These are phyloP conservation scores for Shiraia sp. DNA, from an alignment of 2,329 filamentous ascomycete genomes.

Conservation along the genomic window DNA sequence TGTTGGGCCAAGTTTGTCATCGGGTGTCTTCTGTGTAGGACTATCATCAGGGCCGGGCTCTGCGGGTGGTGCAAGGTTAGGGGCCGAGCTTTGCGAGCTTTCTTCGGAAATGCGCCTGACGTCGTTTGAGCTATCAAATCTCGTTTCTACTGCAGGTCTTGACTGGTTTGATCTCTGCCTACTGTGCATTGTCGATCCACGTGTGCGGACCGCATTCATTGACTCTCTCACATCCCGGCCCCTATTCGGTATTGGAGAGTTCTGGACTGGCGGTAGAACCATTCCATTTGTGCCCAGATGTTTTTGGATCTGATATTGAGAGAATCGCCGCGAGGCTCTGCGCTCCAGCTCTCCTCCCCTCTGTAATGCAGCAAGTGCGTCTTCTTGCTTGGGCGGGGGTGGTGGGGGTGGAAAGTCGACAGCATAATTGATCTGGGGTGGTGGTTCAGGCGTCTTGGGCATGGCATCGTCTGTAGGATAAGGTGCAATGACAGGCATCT, in stretches of 20 bases:
- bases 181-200: constrained; percentile 59
- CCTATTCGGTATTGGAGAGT: constrained; percentile 80
- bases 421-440: constrained; percentile 48
- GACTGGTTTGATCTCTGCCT: constrained; percentile 56
- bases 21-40: constrained; percentile 59
- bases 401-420: constrained; percentile 71
- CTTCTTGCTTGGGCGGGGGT: constrained; percentile 81
- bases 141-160: constrained; percentile 58
- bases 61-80: constrained; percentile 40
- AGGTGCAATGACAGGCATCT: constrained; percentile 72
- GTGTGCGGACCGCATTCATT: constrained; percentile 69
- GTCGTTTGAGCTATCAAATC: constrained; percentile 59
- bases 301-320: constrained; percentile 95
- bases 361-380: constrained; percentile 88
- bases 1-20: constrained; percentile 62
- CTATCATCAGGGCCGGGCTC: constrained; percentile 37
- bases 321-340: constrained; percentile 89
- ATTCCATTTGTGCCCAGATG: constrained; percentile 86
- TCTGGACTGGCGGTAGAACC: constrained; percentile 77
- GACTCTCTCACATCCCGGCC: constrained; percentile 84
- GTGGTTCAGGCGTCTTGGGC: constrained; percentile 39
- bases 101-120: constrained; percentile 67
- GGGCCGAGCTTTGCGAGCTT: constrained; percentile 46
- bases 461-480: constrained; percentile 67
- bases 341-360: constrained; percentile 90